Percentiles rank a stretch among this genome's conserved stretches.
These are phyloP conservation scores for Hericium erinaceus DNA, from an alignment of 768 basidiomycete genomes.

Conservation along the genomic window DNA sequence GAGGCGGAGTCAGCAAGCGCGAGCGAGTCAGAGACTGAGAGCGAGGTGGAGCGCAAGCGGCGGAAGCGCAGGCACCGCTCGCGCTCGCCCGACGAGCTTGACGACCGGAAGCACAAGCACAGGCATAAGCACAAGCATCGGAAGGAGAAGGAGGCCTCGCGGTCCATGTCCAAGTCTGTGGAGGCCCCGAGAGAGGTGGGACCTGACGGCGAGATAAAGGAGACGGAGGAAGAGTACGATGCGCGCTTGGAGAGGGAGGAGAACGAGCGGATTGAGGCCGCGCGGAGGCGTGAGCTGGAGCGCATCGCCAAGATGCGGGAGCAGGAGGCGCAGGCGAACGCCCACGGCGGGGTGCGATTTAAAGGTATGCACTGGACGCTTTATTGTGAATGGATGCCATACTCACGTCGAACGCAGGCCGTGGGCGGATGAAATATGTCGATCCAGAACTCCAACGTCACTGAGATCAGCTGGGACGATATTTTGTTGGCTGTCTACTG, in stretches of 20 bases:
- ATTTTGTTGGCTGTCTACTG: not conserved
- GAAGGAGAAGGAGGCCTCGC: constrained; percentile 17
- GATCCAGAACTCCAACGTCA: constrained; percentile 42
- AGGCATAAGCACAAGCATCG: constrained; percentile 20
- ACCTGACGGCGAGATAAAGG: constrained; percentile 17
- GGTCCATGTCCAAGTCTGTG: constrained; percentile 1
- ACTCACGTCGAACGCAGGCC: constrained; percentile 26
- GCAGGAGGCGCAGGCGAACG: constrained; percentile 20
- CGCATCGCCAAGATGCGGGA: constrained; percentile 33
- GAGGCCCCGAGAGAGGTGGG: not conserved
- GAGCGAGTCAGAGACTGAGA: constrained; percentile 7
- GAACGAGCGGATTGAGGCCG: constrained; percentile 42
- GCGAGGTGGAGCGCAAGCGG: constrained; percentile 3
- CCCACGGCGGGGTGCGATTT: constrained; percentile 44
- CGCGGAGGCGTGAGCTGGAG: constrained; percentile 39
- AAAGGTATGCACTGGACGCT: constrained; percentile 38
- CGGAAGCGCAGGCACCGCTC: constrained; percentile 14
- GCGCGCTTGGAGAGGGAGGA: constrained; percentile 60
- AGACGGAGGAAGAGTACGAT: constrained; percentile 71
- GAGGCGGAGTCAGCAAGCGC: constrained; percentile 2
- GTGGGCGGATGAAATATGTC: constrained; percentile 59
- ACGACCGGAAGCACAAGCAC: constrained; percentile 14
- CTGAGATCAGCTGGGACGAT: not conserved
- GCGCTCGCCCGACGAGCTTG: constrained; percentile 2
- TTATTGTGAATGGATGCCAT: no score